Conservation (phyloP, 2,329 filamentous ascomycete species). For the Cladosporium sp. region DNA sequence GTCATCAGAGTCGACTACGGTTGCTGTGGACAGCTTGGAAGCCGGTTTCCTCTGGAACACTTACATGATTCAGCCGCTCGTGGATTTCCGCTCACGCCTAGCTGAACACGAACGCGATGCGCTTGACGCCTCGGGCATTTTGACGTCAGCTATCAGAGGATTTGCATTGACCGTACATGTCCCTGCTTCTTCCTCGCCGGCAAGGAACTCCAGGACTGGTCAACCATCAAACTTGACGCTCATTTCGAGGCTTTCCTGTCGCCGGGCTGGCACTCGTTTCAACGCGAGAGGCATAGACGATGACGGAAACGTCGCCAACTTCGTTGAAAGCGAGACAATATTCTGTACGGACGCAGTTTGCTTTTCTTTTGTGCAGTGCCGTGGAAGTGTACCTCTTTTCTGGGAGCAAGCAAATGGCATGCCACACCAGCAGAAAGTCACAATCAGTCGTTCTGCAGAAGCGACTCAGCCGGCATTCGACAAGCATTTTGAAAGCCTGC, state of each 20-base stretch:
- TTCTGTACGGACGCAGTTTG: constrained; percentile 76
- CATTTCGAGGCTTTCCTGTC: constrained; percentile 86
- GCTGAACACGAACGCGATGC: constrained; percentile 69
- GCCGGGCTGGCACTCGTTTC: constrained; percentile 88
- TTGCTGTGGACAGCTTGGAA: constrained; percentile 90
- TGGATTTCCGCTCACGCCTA: constrained; percentile 81
- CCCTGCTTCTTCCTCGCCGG: constrained; percentile 68
- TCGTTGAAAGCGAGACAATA: constrained; percentile 94
- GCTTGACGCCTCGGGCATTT: constrained; percentile 79
- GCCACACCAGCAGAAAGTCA: constrained; percentile 91
- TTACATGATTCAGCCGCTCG: constrained; percentile 92
- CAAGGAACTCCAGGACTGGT: constrained; percentile 62
- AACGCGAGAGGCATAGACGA: constrained; percentile 98
- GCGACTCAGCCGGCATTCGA: constrained; percentile 93
- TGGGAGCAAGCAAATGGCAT: constrained; percentile 93
- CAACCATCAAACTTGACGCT: constrained; percentile 81
- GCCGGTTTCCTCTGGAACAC: constrained; percentile 96
- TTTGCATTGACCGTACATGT: constrained; percentile 87
- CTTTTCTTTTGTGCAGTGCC: constrained; percentile 90
- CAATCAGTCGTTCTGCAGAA: constrained; percentile 80
- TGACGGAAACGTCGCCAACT: constrained; percentile 95
- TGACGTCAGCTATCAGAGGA: constrained; percentile 91
- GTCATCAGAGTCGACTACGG: constrained; percentile 53
- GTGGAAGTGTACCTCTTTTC: constrained; percentile 91
- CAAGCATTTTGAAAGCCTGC: constrained; percentile 87